A percentile compares a stretch with the other conserved stretches of the same genome.
Conservation (phyloP, 2,329 filamentous ascomycete species). For the Hypoxylon sp. region DNA sequence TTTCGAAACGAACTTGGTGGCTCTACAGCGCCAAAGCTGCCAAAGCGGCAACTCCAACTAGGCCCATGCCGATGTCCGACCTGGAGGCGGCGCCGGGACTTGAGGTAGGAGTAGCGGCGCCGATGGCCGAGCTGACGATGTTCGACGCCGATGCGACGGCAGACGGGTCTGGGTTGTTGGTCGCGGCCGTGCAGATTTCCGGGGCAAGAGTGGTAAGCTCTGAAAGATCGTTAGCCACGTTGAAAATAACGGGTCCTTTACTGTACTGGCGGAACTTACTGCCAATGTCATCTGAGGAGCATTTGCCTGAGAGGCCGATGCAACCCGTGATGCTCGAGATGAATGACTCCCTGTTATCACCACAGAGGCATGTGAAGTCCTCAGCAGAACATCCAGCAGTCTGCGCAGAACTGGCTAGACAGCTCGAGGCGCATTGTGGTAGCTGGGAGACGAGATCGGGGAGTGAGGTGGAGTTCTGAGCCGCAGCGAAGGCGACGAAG, state of each 20-base stretch:
- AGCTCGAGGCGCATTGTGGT: conserved; percentile 51
- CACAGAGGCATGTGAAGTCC: conserved; percentile 54
- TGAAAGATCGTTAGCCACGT: conserved; percentile 31
- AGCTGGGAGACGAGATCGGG: conserved; percentile 51
- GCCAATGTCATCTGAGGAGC: conserved; percentile 43
- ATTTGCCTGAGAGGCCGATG: conserved; percentile 38
- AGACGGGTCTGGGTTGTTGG: conserved; percentile 45
- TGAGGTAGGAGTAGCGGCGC: conserved; percentile 41
- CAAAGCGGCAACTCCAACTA: conserved; percentile 49
- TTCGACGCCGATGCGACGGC: conserved; percentile 53
- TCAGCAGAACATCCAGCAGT: conserved; percentile 48
- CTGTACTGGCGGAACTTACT: conserved; percentile 45
- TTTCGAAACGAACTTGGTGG: not conserved
- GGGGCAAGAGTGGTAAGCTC: conserved; percentile 45
- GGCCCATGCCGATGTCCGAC: conserved; percentile 49
- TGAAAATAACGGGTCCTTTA: not conserved
- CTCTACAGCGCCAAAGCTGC: conserved; percentile 50
- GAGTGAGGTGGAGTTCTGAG: conserved; percentile 48
- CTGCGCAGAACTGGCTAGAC: conserved; percentile 45
- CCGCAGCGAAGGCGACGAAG: conserved; percentile 47
- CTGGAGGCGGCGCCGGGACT: conserved; percentile 47
- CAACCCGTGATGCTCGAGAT: conserved; percentile 47
- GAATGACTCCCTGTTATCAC: conserved; percentile 45
- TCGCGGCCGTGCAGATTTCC: conserved; percentile 50
- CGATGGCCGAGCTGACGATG: conserved; percentile 50